Evolutionary conservation across 148 eudicot genomes (phyloP).

Genomic region (Chenopodium album): DNA sequence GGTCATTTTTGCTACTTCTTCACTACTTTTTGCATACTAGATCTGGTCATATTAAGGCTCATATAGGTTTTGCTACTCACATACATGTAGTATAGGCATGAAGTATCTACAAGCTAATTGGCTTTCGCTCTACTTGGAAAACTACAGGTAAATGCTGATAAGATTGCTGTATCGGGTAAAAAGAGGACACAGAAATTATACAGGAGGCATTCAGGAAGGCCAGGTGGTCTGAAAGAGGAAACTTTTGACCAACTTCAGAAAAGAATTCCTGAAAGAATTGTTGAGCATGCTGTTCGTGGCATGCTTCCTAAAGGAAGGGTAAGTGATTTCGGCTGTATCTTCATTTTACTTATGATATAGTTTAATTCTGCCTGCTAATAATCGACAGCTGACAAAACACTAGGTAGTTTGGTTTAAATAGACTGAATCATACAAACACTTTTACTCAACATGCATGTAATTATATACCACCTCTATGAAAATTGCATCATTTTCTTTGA

Average conservation of each 20-base stretch:
- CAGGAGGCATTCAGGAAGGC: constrained; percentile 97
- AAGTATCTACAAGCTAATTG: neutral
- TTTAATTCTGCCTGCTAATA: neutral
- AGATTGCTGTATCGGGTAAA: constrained; percentile 90
- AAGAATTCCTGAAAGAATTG: constrained; percentile 94
- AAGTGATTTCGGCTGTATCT: constrained; percentile 28
- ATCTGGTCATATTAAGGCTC: neutral
- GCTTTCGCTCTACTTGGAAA: constrained; percentile 20
- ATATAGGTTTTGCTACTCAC: neutral
- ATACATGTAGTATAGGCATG: neutral
- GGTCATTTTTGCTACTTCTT: neutral
- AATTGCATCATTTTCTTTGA: neutral
- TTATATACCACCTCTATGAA: neutral
- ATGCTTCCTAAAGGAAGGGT: constrained; percentile 99
- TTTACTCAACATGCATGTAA: neutral
- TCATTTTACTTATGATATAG: neutral
- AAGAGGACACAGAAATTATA: constrained; percentile 86
- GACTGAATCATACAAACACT: neutral
- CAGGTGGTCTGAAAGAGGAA: constrained; percentile 98
- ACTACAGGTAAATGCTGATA: constrained; percentile 83
- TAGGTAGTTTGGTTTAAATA: neutral
- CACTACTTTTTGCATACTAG: neutral
- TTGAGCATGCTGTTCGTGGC: constrained; percentile 98
- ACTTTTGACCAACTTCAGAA: constrained; percentile 95
- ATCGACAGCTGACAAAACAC: neutral